Base-by-base conservation (phyloP, 495 filamentous ascomycete genomes). In the Podospora bellae-mahoneyi region DNA sequence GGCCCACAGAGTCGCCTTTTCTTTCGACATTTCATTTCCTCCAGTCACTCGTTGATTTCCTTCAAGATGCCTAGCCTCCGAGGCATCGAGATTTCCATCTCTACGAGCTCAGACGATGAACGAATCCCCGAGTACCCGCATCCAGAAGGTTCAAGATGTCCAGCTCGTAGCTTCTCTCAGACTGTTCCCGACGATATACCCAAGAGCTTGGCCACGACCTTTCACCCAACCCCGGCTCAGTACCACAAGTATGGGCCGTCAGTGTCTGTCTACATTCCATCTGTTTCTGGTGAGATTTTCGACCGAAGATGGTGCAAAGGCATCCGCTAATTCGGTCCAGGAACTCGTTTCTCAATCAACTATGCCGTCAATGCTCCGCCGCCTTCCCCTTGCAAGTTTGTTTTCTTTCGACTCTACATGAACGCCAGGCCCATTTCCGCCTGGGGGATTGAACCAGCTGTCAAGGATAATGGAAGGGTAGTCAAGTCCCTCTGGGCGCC, bases 341-440 rank as follows among this genome's bases (percentile, higher is more conserved):
- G 79, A 16, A 73, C 74, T n/a, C 77, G 77, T 4, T 86, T 86
- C 69, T 74, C 75, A 53, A 71, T 86, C 27, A 78, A 76, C 19
- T 86, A 82, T 68, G 64, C 66, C 16, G 65, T 85, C 69, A 75
- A 69, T 26, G 62, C 71, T 16, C 18, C 64, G 5, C 71, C 77
- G 4, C 68, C 74, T 0, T 56, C 69, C 1, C 77, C 78, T 23
- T 78, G 75, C 59, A 73, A 68, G 66, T 82, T 75, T 65, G 69
- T 83, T 30, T 81, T 81, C 76, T 85, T 85, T 73, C 84, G 82
- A 68, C 74, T 86, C 63, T 80, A 76, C 71, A 81, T 86, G 62
- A 85, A 86, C 69, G 81, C 78, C 19, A 76, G 78, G 10, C 74
- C 78, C 53, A 77, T 82, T 27, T 72, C 80, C 1, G 76, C 78